phyloP scores from a whole-genome alignment of 2,329 filamentous ascomycete species.

The Gnomoniopsis sp. region DNA sequence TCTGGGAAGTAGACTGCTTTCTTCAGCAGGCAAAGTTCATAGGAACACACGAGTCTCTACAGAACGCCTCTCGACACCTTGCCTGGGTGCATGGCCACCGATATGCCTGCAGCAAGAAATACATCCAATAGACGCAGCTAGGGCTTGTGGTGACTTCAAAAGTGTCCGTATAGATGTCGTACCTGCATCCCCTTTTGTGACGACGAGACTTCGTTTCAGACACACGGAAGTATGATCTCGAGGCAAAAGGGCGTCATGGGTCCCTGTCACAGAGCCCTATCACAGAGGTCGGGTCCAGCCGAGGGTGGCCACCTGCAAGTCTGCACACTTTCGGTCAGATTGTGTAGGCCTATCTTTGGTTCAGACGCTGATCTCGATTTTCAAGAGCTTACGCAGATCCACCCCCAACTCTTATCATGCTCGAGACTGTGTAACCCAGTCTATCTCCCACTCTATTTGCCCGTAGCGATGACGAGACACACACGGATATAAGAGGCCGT shows the following conservation, averaged over 20 bases:
- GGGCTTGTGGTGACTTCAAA: no score
- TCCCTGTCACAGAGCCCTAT: neutral
- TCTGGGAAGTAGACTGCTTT: neutral
- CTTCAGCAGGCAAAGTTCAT: neutral
- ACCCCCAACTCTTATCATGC: neutral
- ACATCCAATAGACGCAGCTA: no score
- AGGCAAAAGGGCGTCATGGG: no score
- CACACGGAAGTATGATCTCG: no score
- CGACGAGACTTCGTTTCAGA: no score
- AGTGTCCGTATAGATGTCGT: no score
- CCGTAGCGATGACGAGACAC: neutral
- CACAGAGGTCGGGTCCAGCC: neutral
- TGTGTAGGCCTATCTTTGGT: neutral
- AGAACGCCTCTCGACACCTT: no score
- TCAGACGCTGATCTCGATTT: neutral
- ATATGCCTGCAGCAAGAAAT: no score
- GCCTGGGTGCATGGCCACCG: no score
- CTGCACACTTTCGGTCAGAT: neutral
- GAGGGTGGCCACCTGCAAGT: neutral
- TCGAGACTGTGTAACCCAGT: neutral
- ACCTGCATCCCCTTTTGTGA: no score
- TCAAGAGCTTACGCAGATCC: neutral
- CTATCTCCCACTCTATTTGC: neutral
- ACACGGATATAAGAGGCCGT: neutral
- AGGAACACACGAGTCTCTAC: neutral